Evolutionary conservation across 768 basidiomycete species (phyloP).

Genomic region (Cystofilobasidium bisporidii): DNA sequence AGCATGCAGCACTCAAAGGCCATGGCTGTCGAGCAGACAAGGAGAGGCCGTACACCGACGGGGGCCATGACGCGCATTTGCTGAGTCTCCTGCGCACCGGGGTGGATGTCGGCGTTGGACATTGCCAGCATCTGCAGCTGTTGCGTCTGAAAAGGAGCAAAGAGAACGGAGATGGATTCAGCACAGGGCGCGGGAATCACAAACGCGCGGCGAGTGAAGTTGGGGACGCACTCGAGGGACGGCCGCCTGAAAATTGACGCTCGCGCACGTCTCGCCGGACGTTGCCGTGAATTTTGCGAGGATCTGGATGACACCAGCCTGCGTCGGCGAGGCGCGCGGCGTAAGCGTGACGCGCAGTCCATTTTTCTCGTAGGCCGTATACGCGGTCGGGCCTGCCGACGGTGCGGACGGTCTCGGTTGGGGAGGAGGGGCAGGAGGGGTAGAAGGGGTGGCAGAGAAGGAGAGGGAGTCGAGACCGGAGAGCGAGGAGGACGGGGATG

Average conservation of each 20-base stretch:
- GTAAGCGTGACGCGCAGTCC: constrained; percentile 79
- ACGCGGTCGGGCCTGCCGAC: constrained; percentile 47
- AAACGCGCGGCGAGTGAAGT: constrained; percentile 6
- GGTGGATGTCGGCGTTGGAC: constrained; percentile 69
- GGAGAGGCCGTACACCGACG: constrained; percentile 56
- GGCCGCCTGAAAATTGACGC: constrained; percentile 89
- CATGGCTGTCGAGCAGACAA: too few species aligned
- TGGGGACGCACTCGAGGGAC: constrained; percentile 68
- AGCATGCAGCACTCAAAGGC: too few species aligned
- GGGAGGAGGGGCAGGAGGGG: neutral
- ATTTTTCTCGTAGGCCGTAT: constrained; percentile 86
- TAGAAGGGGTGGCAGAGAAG: constrained; percentile 11
- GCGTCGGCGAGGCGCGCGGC: constrained; percentile 66
- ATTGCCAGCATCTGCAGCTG: constrained; percentile 97
- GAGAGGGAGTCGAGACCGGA: constrained; percentile 28
- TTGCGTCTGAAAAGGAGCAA: constrained; percentile 57
- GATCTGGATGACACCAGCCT: constrained; percentile 85
- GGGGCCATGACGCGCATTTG: constrained; percentile 89
- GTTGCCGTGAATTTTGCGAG: constrained; percentile 73
- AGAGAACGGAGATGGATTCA: neutral
- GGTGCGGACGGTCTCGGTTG: constrained; percentile 28
- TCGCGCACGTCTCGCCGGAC: constrained; percentile 47
- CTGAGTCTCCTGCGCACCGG: constrained; percentile 79
- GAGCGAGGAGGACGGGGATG: constrained; percentile 31
- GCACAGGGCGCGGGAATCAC: too few species aligned